A percentile compares a stretch with the other conserved stretches of the same genome.
These are phyloP conservation scores for Pseudozyma sp. DNA, from an alignment of 1,284 basidiomycete species.

Conservation along the genomic window DNA sequence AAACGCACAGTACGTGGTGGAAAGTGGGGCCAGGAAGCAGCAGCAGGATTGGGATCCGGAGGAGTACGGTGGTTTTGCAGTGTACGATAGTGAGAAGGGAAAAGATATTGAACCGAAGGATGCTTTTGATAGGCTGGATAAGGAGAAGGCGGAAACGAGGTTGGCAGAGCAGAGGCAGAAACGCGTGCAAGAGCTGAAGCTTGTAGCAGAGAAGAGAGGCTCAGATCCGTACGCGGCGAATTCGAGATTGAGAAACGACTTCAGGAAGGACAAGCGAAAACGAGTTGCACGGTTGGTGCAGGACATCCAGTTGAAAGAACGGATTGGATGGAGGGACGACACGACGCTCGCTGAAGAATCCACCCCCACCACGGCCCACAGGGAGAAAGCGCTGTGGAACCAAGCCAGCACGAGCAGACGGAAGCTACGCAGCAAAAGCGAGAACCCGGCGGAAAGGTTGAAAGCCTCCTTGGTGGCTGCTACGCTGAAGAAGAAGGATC, in stretches of 20 bases:
- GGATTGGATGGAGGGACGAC: constrained; percentile 59
- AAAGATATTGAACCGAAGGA: constrained; percentile 73
- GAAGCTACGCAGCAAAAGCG: too few species aligned
- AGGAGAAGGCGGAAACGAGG: constrained; percentile 81
- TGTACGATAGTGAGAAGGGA: constrained; percentile 76
- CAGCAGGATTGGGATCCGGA: constrained; percentile 95
- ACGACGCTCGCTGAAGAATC: background rate
- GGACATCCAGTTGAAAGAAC: constrained; percentile 77
- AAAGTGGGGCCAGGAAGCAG: constrained; percentile 87
- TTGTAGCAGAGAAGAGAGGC: constrained; percentile 76
- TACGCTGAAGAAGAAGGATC: background rate
- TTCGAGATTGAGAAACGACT: constrained; percentile 78
- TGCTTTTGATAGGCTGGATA: constrained; percentile 87
- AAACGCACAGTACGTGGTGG: constrained; percentile 95
- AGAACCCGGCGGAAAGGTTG: background rate
- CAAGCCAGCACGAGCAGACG: background rate
- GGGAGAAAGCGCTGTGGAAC: background rate
- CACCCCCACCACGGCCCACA: background rate
- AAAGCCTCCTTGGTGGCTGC: background rate
- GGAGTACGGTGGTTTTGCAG: constrained; percentile 90
- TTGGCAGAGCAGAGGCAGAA: constrained; percentile 78
- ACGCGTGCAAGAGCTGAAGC: constrained; percentile 81
- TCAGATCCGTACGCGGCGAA: constrained; percentile 85
- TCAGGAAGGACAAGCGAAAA: constrained; percentile 85
- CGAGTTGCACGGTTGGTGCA: constrained; percentile 76